Percentiles rank a stretch among this genome's conserved stretches.
Evolutionary conservation across 768 basidiomycete species (phyloP).

Genomic region (Leucosporidium yakuticum): DNA sequence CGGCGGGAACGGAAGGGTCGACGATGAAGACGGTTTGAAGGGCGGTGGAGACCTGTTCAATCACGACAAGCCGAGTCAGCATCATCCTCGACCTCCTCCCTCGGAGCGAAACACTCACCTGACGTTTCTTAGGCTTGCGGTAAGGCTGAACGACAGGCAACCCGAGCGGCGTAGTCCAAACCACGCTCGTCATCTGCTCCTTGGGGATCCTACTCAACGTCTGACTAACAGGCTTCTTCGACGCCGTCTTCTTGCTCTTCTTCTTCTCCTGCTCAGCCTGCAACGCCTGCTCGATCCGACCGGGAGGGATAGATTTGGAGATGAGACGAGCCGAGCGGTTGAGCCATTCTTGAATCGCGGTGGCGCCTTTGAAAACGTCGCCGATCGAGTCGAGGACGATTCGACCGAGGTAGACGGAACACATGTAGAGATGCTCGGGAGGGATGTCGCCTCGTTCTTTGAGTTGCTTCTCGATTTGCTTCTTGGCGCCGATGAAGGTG

Average conservation of each 20-base stretch:
- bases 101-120: conserved; percentile 43
- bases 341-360: conserved; percentile 85
- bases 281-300: conserved; percentile 43
- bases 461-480: conserved; percentile 87
- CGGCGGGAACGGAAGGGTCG: conserved; percentile 69
- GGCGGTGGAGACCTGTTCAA: conserved; percentile 59
- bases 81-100: not conserved
- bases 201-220: conserved; percentile 54
- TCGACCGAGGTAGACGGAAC: conserved; percentile 73
- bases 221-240: not conserved
- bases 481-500: conserved; percentile 87
- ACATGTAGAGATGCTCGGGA: conserved; percentile 64
- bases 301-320: conserved; percentile 72
- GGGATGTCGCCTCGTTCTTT: conserved; percentile 66
- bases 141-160: conserved; percentile 96
- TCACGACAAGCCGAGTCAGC: not conserved
- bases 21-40: conserved; percentile 83
- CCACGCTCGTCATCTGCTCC: conserved; percentile 90
- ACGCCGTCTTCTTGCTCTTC: not conserved
- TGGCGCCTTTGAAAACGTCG: conserved; percentile 87
- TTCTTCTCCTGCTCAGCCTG: conserved; percentile 17
- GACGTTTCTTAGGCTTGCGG: conserved; percentile 71
- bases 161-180: conserved; percentile 95
- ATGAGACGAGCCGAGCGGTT: conserved; percentile 75
- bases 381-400: conserved; percentile 77